These are phyloP conservation scores for Pseudomonodictys pantanalensis DNA, from an alignment of 495 filamentous ascomycete genomes.

Conservation along the genomic window DNA sequence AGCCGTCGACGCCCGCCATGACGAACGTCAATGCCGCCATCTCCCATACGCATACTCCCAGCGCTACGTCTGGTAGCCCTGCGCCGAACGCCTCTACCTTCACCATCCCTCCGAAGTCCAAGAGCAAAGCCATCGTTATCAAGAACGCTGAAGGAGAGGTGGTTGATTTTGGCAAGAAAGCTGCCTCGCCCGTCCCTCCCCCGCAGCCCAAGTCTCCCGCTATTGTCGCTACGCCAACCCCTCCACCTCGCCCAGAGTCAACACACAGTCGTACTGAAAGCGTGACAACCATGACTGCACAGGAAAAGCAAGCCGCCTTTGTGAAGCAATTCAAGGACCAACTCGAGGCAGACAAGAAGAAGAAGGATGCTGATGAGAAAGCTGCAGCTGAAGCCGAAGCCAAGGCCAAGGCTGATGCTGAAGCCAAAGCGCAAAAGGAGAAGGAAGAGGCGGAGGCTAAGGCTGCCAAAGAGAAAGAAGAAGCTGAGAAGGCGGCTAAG, in stretches of 20 bases:
- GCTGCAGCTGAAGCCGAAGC: conserved; percentile 45
- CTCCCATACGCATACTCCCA: conserved; percentile 55
- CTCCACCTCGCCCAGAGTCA: conserved; percentile 57
- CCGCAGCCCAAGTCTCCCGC: conserved; percentile 46
- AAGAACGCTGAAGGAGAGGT: conserved; percentile 71
- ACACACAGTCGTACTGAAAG: conserved; percentile 57
- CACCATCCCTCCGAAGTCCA: conserved; percentile 56
- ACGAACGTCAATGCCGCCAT: conserved; percentile 53
- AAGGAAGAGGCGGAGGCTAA: conserved; percentile 47
- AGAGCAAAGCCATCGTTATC: conserved; percentile 69
- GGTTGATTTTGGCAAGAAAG: conserved; percentile 57
- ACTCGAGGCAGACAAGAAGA: conserved; percentile 48
- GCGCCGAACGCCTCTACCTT: conserved; percentile 47
- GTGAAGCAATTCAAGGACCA: conserved; percentile 54
- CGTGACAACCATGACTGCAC: conserved; percentile 60
- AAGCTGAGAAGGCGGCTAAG: conserved; percentile 33
- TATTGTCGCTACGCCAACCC: conserved; percentile 60
- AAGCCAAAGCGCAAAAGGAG: conserved; percentile 34
- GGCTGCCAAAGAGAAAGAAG: conserved; percentile 32
- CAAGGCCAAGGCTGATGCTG: conserved; percentile 52
- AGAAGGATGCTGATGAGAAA: conserved; percentile 50
- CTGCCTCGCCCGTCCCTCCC: conserved; percentile 38
- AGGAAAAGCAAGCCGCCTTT: conserved; percentile 64
- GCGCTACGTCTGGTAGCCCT: conserved; percentile 55
- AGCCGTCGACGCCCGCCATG: conserved; percentile 57